Base-by-base conservation (phyloP, 1,139 yeast species). In the Lodderomyces pseudojiufengensis region DNA sequence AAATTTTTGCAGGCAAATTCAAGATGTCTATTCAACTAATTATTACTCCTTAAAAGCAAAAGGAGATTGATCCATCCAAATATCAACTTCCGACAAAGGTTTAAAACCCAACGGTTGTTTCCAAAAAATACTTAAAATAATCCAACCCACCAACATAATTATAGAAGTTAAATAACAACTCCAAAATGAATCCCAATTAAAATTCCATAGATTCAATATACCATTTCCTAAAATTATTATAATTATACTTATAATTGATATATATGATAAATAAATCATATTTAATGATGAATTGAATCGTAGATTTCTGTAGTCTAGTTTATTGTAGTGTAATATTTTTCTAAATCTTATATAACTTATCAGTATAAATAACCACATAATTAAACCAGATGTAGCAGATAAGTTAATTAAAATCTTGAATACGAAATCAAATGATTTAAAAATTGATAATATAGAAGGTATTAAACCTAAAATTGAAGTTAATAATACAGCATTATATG, bases 371-470 rank as follows among this genome's bases (percentile, higher is more conserved):
- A 47, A 30, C 61, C 61, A 56, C 59, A 55, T 53, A 15, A 55
- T 39, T 32, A 55, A 41, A 8, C 59, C 60, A 1, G 57, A 51
- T 31, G 53, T 48, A 1, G 60, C 51, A 36, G 55, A 52, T 27
- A 51, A 36, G 24, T 51, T 50, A 12, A 54, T 37, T 21, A 55
- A 43, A 24, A 48, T 39, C 25, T 35, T 44, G 41, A 51, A 51
- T n/a, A 50, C 37, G 1, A 31, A 29, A 12, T 44, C 42, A 8
- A 50, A 41, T 3, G 52, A 40, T 22, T 41, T 42, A 32, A 38
- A 45, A 30, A 40, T 44, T 3, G 52, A 42, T 7, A 48, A 33
- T 9, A 54, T 35, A 1, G 46, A 38, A 13, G 25, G n/a, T 9
- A 40, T 32, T 22, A 43, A 41, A 8, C 62, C 61, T 24, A 54